phyloP scores from a whole-genome alignment of 352 stramenopile genomes.

The Globisporangium ultimum region DNA sequence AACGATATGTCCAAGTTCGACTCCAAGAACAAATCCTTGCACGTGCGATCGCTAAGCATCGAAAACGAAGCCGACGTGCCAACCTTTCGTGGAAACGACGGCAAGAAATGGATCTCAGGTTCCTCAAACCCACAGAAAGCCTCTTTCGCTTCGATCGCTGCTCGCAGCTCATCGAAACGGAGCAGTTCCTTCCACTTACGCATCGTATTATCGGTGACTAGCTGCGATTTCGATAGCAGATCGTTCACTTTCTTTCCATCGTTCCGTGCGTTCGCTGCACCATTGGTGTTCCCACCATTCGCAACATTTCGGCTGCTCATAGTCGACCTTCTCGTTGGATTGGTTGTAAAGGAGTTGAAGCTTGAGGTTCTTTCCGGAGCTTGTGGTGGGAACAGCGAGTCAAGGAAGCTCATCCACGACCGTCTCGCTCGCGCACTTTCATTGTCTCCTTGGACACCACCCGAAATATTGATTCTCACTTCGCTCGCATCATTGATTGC shows the following conservation, averaged over 20 bases:
- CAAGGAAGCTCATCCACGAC: slow-evolving; percentile 49
- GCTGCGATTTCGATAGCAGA: slow-evolving; percentile 54
- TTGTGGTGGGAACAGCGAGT: slow-evolving; percentile 35
- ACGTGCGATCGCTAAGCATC: slow-evolving; percentile 59
- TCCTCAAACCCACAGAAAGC: slow-evolving; percentile 87
- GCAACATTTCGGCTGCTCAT: slow-evolving; percentile 5
- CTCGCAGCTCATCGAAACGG: slow-evolving; percentile 64
- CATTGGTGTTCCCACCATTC: not conserved
- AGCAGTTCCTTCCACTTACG: slow-evolving; percentile 75
- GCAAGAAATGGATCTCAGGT: slow-evolving; percentile 67
- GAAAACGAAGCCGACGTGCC: slow-evolving; percentile 58
- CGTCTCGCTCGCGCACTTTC: slow-evolving; percentile 21
- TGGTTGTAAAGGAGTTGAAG: not conserved
- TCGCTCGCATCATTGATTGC: slow-evolving; percentile 5
- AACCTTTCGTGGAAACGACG: slow-evolving; percentile 66
- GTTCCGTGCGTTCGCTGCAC: slow-evolving; percentile 6
- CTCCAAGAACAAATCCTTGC: slow-evolving; percentile 49
- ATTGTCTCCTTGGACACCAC: slow-evolving; percentile 1
- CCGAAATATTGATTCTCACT: slow-evolving; percentile 10
- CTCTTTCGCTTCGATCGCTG: slow-evolving; percentile 75
- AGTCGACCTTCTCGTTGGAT: slow-evolving; percentile 11
- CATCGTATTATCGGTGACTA: slow-evolving; percentile 52
- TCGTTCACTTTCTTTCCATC: slow-evolving; percentile 64
- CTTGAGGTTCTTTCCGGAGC: not conserved
- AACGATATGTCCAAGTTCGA: slow-evolving; percentile 25